phyloP scores from a whole-genome alignment of 345 rosid genomes.

The Geranium rotundifolium region DNA sequence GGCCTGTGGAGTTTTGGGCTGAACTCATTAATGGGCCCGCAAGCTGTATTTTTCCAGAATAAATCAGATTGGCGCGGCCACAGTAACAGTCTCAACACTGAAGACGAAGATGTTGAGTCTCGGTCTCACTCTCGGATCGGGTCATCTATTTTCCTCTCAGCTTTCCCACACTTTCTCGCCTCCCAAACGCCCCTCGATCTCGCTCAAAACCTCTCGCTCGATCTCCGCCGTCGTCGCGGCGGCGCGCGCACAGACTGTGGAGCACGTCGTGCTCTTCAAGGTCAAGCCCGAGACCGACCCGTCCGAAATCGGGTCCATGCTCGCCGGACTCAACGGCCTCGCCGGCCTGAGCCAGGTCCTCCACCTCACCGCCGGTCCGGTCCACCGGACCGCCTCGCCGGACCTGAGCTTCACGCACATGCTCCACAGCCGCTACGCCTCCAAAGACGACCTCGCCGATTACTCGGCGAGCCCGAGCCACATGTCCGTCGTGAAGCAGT shows the following conservation, averaged over 20 bases:
- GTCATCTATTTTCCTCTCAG: conserved; percentile 7
- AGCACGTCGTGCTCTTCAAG: conserved; percentile 80
- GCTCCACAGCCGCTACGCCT: conserved; percentile 73
- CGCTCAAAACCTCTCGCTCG: conserved; percentile 11
- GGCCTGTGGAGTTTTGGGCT: too few relatives aligned
- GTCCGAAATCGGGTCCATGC: conserved; percentile 35
- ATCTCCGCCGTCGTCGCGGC: conserved; percentile 10
- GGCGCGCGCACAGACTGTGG: conserved; percentile 29
- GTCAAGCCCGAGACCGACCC: conserved; percentile 43
- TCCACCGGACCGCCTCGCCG: conserved; percentile 35
- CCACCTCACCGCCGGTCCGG: conserved; percentile 51
- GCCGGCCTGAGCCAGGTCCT: conserved; percentile 43
- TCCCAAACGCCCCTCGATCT: conserved; percentile 9
- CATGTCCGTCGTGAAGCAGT: conserved; percentile 43
- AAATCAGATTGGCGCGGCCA: too few relatives aligned
- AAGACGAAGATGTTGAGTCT: too few relatives aligned
- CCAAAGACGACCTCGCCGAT: conserved; percentile 40
- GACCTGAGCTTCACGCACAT: conserved; percentile 57
- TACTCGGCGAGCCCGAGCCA: conserved; percentile 60
- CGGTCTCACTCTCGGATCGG: conserved; percentile 6
- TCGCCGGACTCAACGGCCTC: conserved; percentile 45
- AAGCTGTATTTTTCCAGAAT: too few relatives aligned
- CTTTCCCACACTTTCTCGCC: conserved; percentile 11
- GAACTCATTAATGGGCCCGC: too few relatives aligned
- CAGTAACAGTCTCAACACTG: too few relatives aligned